A percentile compares a stretch with the other conserved stretches of the same genome.
These are phyloP conservation scores for Leccinum subtestaceum DNA, from an alignment of 768 basidiomycete species.

Conservation along the genomic window DNA sequence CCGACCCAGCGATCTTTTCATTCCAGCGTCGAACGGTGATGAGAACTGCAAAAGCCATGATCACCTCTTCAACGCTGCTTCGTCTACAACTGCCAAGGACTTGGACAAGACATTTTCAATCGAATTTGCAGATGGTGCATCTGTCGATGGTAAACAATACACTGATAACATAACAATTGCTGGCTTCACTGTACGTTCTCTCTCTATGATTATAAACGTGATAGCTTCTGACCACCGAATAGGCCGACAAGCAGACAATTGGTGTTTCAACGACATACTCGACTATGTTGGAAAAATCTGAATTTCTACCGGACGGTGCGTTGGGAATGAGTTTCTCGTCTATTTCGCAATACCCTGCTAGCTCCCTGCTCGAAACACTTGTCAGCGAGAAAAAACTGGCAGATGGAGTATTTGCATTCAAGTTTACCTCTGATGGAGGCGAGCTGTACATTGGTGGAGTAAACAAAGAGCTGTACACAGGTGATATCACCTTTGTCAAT, in stretches of 20 bases:
- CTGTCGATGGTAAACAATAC: background rate
- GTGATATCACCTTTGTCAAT: background rate
- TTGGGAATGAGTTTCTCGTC: background rate
- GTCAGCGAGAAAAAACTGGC: background rate
- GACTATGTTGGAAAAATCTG: background rate
- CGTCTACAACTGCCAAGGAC: background rate
- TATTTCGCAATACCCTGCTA: background rate
- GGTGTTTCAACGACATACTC: background rate
- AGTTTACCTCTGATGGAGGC: background rate
- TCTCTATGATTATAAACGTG: background rate
- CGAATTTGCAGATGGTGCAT: background rate
- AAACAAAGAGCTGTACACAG: background rate
- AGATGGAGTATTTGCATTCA: background rate
- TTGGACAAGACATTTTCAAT: background rate
- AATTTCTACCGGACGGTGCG: background rate
- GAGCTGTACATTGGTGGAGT: background rate
- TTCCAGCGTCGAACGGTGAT: no score
- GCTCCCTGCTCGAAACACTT: background rate
- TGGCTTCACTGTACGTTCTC: background rate
- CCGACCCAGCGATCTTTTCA: no score
- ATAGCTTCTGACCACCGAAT: background rate
- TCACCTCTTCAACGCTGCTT: background rate
- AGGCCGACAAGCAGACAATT: background rate
- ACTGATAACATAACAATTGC: background rate
- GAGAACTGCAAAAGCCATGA: no score